phyloP scores from a whole-genome alignment of 495 filamentous ascomycete species.

The Trichoderma gamsii region DNA sequence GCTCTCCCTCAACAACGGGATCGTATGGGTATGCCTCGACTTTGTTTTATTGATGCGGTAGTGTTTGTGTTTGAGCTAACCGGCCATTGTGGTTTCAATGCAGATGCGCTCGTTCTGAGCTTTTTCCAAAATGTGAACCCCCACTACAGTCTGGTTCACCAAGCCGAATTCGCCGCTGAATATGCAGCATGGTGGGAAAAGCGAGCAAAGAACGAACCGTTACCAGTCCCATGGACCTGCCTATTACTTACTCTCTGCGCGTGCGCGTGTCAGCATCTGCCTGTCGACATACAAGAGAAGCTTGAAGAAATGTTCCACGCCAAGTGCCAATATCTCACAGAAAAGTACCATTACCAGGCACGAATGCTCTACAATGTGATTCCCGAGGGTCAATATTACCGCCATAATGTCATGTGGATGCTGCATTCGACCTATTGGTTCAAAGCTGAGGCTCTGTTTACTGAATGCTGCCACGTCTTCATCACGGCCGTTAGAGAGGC shows the following conservation, averaged over 20 bases:
- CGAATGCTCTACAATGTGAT: constrained; percentile 42
- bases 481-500: constrained; percentile 42
- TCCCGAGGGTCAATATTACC: constrained; percentile 39
- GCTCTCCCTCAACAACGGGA: constrained; percentile 20
- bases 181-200: constrained; percentile 46
- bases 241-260: constrained; percentile 48
- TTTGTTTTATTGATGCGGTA: background rate
- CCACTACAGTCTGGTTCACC: constrained; percentile 46
- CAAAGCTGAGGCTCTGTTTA: constrained; percentile 48
- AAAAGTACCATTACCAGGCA: constrained; percentile 38
- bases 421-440: constrained; percentile 48
- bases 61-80: background rate
- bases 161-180: constrained; percentile 40
- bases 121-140: constrained; percentile 44
- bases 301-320: constrained; percentile 44
- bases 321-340: constrained; percentile 33
- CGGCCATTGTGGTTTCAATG: background rate
- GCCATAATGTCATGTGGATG: constrained; percentile 46
- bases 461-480: constrained; percentile 48
- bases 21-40: constrained; percentile 24
- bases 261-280: constrained; percentile 43
- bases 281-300: constrained; percentile 31
- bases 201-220: constrained; percentile 24
- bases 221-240: constrained; percentile 43
- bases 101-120: constrained; percentile 46